These are phyloP conservation scores for Cercophora samala DNA, from an alignment of 495 filamentous ascomycete genomes.

Conservation along the genomic window DNA sequence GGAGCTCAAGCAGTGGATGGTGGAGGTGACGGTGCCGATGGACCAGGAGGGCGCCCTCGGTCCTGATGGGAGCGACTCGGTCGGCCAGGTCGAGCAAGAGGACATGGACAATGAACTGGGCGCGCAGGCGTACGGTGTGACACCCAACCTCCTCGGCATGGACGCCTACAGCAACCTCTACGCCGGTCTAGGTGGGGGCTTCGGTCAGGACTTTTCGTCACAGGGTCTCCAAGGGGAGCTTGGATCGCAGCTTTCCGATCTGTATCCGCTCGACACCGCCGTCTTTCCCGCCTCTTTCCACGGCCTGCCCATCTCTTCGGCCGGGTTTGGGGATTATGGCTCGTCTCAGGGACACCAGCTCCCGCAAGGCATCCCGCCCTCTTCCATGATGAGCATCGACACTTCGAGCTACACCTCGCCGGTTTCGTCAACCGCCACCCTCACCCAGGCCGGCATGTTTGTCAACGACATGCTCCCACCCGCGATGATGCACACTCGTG, in stretches of 20 bases:
- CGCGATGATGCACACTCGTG: slow-evolving; percentile 10
- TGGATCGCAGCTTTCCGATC: slow-evolving; percentile 16
- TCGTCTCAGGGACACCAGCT: slow-evolving; percentile 7
- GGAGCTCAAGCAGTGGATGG: slow-evolving; percentile 78
- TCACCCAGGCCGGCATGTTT: slow-evolving; percentile 35
- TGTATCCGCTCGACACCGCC: slow-evolving; percentile 27
- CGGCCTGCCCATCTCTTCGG: slow-evolving; percentile 40
- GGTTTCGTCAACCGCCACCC: slow-evolving; percentile 40
- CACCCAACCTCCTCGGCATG: slow-evolving; percentile 14
- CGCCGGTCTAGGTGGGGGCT: slow-evolving; percentile 33
- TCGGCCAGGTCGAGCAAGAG: slow-evolving; percentile 32
- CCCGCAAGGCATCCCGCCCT: slow-evolving; percentile 23
- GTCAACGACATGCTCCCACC: slow-evolving; percentile 20
- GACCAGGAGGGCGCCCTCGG: slow-evolving; percentile 29
- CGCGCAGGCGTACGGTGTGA: slow-evolving; percentile 15
- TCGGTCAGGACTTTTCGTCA: slow-evolving; percentile 21
- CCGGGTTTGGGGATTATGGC: slow-evolving; percentile 34
- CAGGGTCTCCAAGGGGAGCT: slow-evolving; percentile 19
- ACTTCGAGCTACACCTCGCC: slow-evolving; percentile 37
- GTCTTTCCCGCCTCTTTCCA: slow-evolving; percentile 23
- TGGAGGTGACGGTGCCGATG: slow-evolving; percentile 54
- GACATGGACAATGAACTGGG: slow-evolving; percentile 30
- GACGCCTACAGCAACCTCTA: slow-evolving; percentile 30
- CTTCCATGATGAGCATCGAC: slow-evolving; percentile 30
- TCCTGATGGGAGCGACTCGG: slow-evolving; percentile 30